Percentiles rank a stretch among this genome's conserved stretches.
These are phyloP conservation scores for Kwoniella bestiolae DNA, from an alignment of 768 basidiomycete genomes.

Conservation along the genomic window DNA sequence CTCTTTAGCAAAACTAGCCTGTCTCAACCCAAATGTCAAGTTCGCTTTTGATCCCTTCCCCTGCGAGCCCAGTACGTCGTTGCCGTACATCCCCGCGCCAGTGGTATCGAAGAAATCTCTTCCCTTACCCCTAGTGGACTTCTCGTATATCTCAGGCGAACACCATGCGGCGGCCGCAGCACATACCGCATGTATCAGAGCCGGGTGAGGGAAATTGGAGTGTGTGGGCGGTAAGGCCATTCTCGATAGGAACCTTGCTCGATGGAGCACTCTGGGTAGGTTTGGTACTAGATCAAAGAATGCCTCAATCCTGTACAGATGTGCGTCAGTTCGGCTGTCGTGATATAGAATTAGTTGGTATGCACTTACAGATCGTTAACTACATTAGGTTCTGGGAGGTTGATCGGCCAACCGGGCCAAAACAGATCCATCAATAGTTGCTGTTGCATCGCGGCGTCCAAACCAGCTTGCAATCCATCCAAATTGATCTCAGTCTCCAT, in stretches of 20 bases:
- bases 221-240: slow-evolving; percentile 72
- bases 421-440: slow-evolving; percentile 51
- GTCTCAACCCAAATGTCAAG: slow-evolving; percentile 33
- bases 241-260: slow-evolving; percentile 68
- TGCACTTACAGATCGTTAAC: slow-evolving; percentile 48
- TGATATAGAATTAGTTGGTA: not conserved
- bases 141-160: slow-evolving; percentile 29
- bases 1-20: slow-evolving; percentile 42
- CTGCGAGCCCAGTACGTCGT: not conserved
- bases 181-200: slow-evolving; percentile 81
- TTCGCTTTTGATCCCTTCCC: slow-evolving; percentile 4
- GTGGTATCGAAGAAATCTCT: slow-evolving; percentile 8
- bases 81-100: slow-evolving; percentile 7
- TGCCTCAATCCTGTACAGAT: slow-evolving; percentile 66
- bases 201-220: slow-evolving; percentile 72
- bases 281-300: slow-evolving; percentile 82
- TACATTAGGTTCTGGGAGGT: slow-evolving; percentile 49
- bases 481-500: slow-evolving; percentile 23
- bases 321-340: not conserved
- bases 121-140: slow-evolving; percentile 17
- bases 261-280: slow-evolving; percentile 72
- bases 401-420: slow-evolving; percentile 52
- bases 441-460: slow-evolving; percentile 45
- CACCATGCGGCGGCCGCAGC: slow-evolving; percentile 67
- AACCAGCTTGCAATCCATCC: slow-evolving; percentile 23